Base-by-base conservation (phyloP, 345 rosid genomes). In the Populus deltoides region DNA sequence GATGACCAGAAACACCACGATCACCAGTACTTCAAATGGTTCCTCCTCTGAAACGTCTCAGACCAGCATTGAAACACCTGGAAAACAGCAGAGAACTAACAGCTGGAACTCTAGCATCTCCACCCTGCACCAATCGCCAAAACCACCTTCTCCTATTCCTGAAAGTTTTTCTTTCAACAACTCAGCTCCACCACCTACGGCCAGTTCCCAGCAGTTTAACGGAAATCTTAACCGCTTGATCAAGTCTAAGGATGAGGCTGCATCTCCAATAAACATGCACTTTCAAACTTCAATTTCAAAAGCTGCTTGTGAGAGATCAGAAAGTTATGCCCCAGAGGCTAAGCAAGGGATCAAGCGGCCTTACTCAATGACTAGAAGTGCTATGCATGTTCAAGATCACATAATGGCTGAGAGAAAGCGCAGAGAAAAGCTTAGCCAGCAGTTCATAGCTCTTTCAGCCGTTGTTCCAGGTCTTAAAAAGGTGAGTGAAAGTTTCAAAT, bases 331-430 rank as follows among this genome's bases (percentile, higher is more conserved):
- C 31, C 35, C 77, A 20, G 74, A 45, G 69, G 29, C 17, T 43
- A 77, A 72, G 29, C 67, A 70, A 22, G 76, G 77, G 25, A 53
- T 24, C 25, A 68, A 68, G 39, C 49, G 72, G 31, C 16, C 24
- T 66, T 45, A 24, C 35, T 33, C 72, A 7, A 35, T 47, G 39
- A 84, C 82, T 31, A 86, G 94, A 82, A 79, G 72, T 33, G 89
- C 84, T 1, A 31, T 84, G 8, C 83, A 84, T 72, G 90, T 93
- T 13, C 87, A 87, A 78, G 98, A 94, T 69, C 97, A 94, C 80
- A 90, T 94, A 8, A 66, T 92, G n/a, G 95, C 98, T 2, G 98
- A 94, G 81, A 83, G 97, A 83, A 92, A 92, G 75, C 88, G 98
- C 2, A 88, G 98, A 36, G 94, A 92, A 78, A 91, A 86, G 86